Evolutionary conservation across 192 early-diverging fungal genomes (phyloP).

Genomic region (Gigaspora rosea): DNA sequence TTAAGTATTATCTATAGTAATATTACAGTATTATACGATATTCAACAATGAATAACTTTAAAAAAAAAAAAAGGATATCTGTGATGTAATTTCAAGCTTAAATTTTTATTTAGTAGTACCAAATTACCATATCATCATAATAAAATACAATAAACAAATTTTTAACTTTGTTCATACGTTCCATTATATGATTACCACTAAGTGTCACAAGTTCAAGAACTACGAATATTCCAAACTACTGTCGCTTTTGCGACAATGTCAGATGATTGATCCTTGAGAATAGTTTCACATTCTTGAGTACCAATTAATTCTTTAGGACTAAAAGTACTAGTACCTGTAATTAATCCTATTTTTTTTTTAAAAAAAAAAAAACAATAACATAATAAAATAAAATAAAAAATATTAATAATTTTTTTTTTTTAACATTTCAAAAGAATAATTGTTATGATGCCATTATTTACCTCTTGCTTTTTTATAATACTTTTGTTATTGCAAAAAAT

Average conservation of each 20-base stretch:
- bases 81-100: no score
- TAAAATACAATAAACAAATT: background rate
- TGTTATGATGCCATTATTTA: conserved; percentile 6
- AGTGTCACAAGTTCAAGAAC: background rate
- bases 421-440: background rate
- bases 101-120: no score
- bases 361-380: no score
- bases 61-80: no score
- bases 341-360: conserved; percentile 22
- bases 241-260: conserved; percentile 39
- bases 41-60: no score
- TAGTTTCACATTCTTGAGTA: conserved; percentile 20
- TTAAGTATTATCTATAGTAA: no score
- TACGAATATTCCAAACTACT: conserved; percentile 31
- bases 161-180: background rate
- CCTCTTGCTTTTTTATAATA: conserved; percentile 47
- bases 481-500: conserved; percentile 14
- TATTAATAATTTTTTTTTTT: no score
- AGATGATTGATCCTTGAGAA: conserved; percentile 33
- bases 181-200: background rate
- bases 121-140: background rate
- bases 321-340: conserved; percentile 45
- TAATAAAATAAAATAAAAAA: no score
- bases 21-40: no score
- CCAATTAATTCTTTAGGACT: conserved; percentile 8